These are phyloP conservation scores for Cordyceps sp. DNA, from an alignment of 2,329 filamentous ascomycete genomes.

Conservation along the genomic window DNA sequence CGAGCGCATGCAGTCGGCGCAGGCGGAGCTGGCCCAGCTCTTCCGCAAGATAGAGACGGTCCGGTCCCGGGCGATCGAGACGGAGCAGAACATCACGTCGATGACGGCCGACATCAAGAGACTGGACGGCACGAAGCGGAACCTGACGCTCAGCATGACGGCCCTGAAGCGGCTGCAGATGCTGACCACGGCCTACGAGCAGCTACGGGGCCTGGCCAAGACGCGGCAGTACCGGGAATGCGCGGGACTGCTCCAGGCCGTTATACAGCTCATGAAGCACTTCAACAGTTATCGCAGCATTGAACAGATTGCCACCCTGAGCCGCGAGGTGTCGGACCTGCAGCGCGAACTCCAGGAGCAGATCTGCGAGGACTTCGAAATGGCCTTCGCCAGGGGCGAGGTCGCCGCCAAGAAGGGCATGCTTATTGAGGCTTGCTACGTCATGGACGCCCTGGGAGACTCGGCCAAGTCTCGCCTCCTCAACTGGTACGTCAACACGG, in stretches of 20 bases:
- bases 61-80: conserved; percentile 73
- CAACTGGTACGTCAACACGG: conserved; percentile 97
- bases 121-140: conserved; percentile 89
- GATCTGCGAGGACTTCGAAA: conserved; percentile 97
- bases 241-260: conserved; percentile 81
- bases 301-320: conserved; percentile 89
- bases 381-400: conserved; percentile 82
- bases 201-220: conserved; percentile 68
- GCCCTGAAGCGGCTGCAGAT: conserved; percentile 94
- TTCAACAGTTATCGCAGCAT: conserved; percentile 98
- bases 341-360: conserved; percentile 89
- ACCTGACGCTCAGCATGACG: conserved; percentile 94
- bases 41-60: conserved; percentile 94
- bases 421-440: conserved; percentile 73
- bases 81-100: conserved; percentile 87
- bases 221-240: conserved; percentile 89
- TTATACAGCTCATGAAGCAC: conserved; percentile 93
- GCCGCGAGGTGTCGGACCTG: conserved; percentile 81
- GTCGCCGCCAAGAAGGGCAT: conserved; percentile 51
- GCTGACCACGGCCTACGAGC: conserved; percentile 97
- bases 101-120: conserved; percentile 99
- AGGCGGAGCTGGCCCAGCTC: conserved; percentile 73
- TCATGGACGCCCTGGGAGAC: conserved; percentile 90
- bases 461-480: conserved; percentile 66
- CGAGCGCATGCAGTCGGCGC: conserved; percentile 78